Percentiles rank a stretch among this genome's conserved stretches.
These are phyloP conservation scores for Trichoderma sp. DNA, from an alignment of 2,329 filamentous ascomycete genomes.

Conservation along the genomic window DNA sequence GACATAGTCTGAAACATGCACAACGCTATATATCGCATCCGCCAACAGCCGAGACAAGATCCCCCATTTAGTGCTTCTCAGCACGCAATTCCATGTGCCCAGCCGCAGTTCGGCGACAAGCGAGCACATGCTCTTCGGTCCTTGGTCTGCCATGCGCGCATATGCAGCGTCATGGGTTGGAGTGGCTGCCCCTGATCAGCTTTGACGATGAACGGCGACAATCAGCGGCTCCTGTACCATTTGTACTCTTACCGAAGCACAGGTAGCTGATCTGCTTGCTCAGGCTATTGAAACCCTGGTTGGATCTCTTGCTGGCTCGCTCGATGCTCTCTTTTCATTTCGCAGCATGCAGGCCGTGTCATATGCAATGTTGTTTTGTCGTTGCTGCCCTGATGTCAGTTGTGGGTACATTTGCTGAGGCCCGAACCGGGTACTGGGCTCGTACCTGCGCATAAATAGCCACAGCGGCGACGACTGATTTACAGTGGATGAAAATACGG, in stretches of 20 bases:
- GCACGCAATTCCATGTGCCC: not conserved
- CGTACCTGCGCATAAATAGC: not conserved
- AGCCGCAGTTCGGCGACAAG: not conserved
- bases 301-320: not conserved
- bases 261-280: not conserved
- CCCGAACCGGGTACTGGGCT: not conserved
- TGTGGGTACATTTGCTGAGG: not conserved
- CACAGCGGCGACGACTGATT: not conserved
- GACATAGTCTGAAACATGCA: not conserved
- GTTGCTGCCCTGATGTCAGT: not conserved
- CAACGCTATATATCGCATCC: not conserved
- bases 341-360: not conserved
- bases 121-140: not conserved
- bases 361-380: not conserved
- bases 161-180: slow-evolving; percentile 12
- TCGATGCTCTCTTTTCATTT: not conserved
- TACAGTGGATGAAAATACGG: not conserved
- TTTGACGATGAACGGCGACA: not conserved
- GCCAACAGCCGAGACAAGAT: slow-evolving; percentile 16
- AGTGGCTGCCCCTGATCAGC: not conserved
- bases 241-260: not conserved
- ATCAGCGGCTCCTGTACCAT: not conserved
- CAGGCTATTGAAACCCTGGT: not conserved
- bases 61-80: not conserved
- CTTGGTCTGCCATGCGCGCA: not conserved